Evolutionary conservation across 208 protist genomes (phyloP).

Genomic region (Herpetomonas samuelpessoai): DNA sequence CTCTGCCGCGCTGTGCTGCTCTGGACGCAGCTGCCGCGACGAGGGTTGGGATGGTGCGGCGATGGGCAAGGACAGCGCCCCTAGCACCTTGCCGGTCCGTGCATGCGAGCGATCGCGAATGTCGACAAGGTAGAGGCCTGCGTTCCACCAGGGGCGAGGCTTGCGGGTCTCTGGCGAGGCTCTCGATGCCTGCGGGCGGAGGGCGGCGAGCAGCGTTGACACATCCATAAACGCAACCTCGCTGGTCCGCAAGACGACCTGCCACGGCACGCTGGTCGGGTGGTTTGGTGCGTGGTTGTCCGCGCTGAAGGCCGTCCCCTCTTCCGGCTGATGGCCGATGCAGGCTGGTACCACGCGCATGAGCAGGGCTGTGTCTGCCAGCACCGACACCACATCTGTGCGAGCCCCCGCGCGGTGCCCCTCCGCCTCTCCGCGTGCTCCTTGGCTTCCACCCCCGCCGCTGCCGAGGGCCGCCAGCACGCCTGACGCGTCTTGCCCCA

Average conservation of each 20-base stretch:
- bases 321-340: constrained; percentile 6
- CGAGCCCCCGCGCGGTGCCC: neutral
- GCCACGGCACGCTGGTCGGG: neutral
- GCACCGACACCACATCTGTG: constrained; percentile 26
- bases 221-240: neutral
- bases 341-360: constrained; percentile 38
- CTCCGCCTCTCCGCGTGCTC: neutral
- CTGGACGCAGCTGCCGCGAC: too few species aligned
- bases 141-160: constrained; percentile 24
- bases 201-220: neutral
- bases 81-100: constrained; percentile 29
- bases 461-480: constrained; percentile 46
- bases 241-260: neutral
- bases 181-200: neutral
- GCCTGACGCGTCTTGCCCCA: constrained; percentile 44
- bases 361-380: constrained; percentile 35
- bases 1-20: too few species aligned
- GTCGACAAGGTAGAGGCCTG: constrained; percentile 60
- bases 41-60: too few species aligned
- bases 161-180: too few species aligned
- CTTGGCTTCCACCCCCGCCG: constrained; percentile 1
- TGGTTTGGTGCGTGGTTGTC: neutral
- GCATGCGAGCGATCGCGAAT: constrained; percentile 15
- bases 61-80: constrained; percentile 46
- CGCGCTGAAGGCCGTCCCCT: neutral